phyloP scores from a whole-genome alignment of 805 yeast genomes.

The Spathaspora sp. region DNA sequence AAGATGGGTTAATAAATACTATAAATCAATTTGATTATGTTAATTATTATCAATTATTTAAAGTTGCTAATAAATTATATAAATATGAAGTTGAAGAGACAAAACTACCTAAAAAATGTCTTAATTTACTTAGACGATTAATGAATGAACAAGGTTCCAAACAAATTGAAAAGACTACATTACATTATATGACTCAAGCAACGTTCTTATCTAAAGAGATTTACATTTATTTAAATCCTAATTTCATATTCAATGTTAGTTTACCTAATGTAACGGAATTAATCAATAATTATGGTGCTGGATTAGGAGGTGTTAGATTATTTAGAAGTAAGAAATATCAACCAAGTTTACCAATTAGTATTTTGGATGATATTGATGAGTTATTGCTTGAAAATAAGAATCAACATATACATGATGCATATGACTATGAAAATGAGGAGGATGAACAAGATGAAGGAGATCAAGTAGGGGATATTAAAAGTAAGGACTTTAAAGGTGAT shows the following conservation, averaged over 20 bases:
- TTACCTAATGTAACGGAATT: slow-evolving; percentile 75
- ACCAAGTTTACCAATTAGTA: slow-evolving; percentile 68
- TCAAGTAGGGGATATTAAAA: slow-evolving; percentile 8
- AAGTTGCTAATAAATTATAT: slow-evolving; percentile 64
- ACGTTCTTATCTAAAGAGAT: slow-evolving; percentile 37
- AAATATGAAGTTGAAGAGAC: slow-evolving; percentile 80
- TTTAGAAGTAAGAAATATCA: slow-evolving; percentile 55
- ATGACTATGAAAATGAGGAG: slow-evolving; percentile 21
- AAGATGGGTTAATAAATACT: slow-evolving; percentile 57
- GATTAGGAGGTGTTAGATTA: slow-evolving; percentile 57
- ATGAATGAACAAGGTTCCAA: slow-evolving; percentile 35
- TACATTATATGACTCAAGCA: slow-evolving; percentile 39
- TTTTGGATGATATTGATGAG: slow-evolving; percentile 71
- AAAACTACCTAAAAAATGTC: slow-evolving; percentile 46
- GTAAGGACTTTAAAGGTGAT: slow-evolving; percentile 34
- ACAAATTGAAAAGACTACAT: slow-evolving; percentile 22
- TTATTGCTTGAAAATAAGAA: slow-evolving; percentile 33
- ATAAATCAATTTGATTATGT: slow-evolving; percentile 51
- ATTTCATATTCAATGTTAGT: slow-evolving; percentile 50
- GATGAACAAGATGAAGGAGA: slow-evolving; percentile 19
- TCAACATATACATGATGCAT: slow-evolving; percentile 28
- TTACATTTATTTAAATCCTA: slow-evolving; percentile 50
- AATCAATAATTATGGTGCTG: slow-evolving; percentile 73
- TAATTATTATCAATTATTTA: slow-evolving; percentile 66
- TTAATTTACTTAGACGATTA: slow-evolving; percentile 27